A percentile compares a stretch with the other conserved stretches of the same genome.
These are phyloP conservation scores for Trichopus zeylanicus DNA, from an alignment of 116 monocot species.

Conservation along the genomic window DNA sequence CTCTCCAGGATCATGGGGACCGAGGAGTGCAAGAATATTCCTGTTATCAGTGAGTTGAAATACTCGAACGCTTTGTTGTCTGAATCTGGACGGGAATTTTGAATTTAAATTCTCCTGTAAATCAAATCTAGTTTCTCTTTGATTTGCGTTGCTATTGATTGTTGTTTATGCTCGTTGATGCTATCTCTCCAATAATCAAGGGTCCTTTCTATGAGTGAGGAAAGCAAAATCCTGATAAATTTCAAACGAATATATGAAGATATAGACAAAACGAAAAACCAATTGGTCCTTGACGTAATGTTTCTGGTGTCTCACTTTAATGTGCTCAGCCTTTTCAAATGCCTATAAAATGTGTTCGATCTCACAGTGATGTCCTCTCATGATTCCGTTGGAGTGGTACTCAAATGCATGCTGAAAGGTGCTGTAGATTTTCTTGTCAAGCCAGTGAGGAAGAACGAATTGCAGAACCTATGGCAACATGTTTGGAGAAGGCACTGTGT, in stretches of 20 bases:
- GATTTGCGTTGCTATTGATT: too few relatives aligned
- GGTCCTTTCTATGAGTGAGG: too few relatives aligned
- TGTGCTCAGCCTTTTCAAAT: conserved; percentile 6
- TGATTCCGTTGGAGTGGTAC: conserved; percentile 77
- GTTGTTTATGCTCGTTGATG: too few relatives aligned
- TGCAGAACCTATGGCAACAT: conserved; percentile 93
- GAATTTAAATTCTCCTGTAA: not conserved
- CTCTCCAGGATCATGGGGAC: conserved; percentile 76
- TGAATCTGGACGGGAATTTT: conserved; percentile 1
- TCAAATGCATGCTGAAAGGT: conserved; percentile 85
- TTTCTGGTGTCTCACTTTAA: not conserved
- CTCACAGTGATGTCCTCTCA: conserved; percentile 89
- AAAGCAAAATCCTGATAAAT: too few relatives aligned
- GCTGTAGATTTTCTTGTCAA: conserved; percentile 93
- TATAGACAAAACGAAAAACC: too few relatives aligned
- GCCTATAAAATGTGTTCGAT: too few relatives aligned
- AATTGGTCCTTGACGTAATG: too few relatives aligned
- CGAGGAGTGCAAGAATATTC: conserved; percentile 58
- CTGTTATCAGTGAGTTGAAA: conserved; percentile 65
- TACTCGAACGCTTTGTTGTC: not conserved
- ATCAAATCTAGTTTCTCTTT: too few relatives aligned
- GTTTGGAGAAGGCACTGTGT: conserved; percentile 87
- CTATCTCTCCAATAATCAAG: too few relatives aligned
- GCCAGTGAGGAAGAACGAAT: conserved; percentile 82
- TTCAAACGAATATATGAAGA: too few relatives aligned